A percentile compares a stretch with the other conserved stretches of the same genome.
Conservation (phyloP, 78 protist genomes). For the Speleostelium caveatum region DNA sequence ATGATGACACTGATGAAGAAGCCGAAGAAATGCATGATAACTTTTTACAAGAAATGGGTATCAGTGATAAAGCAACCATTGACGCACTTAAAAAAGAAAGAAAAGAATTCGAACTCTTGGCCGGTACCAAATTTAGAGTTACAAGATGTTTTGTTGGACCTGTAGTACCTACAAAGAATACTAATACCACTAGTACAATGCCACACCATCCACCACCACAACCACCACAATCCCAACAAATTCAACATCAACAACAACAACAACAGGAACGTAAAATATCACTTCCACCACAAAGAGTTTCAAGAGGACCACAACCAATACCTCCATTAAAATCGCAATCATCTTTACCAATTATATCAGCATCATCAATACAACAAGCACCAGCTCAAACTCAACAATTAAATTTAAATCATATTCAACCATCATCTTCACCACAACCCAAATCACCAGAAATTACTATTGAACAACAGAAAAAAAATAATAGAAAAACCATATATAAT, state of each 20-base stretch:
- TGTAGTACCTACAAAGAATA: not conserved
- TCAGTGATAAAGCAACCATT: conserved; percentile 4
- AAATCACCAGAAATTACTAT: no score
- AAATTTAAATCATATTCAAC: no score
- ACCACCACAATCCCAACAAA: not conserved
- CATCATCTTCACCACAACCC: conserved; percentile 2
- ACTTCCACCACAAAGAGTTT: not conserved
- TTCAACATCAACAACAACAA: not conserved
- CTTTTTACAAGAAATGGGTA: conserved; percentile 54
- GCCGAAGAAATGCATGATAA: conserved; percentile 69
- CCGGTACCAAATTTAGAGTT: conserved; percentile 58
- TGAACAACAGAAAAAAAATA: conserved; percentile 11
- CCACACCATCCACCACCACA: not conserved
- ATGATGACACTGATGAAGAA: conserved; percentile 50
- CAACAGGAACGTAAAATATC: not conserved
- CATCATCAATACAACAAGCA: not conserved
- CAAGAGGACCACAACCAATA: not conserved
- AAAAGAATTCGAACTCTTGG: conserved; percentile 59
- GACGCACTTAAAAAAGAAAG: conserved; percentile 43
- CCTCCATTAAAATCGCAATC: not conserved
- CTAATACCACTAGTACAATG: not conserved
- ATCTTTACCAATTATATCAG: not conserved
- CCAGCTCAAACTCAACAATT: no score
- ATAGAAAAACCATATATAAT: conserved; percentile 7
- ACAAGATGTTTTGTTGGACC: conserved; percentile 62